phyloP scores from a whole-genome alignment of 108 stramenopile genomes.

The Nitzschia palea region DNA sequence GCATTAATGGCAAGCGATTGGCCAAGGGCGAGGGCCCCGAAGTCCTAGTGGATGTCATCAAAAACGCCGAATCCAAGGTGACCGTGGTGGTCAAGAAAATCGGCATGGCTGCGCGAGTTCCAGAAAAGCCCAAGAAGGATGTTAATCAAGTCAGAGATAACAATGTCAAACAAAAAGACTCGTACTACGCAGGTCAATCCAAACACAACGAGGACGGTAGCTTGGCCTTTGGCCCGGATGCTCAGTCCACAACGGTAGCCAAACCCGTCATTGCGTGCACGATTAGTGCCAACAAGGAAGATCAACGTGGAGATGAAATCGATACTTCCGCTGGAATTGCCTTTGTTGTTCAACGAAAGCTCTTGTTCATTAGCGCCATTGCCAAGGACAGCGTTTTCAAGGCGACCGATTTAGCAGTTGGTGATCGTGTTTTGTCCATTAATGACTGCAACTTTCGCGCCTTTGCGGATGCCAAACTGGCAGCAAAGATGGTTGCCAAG shows the following conservation, averaged over 20 bases:
- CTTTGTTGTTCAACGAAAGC: conserved; percentile 10
- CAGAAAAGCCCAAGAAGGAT: conserved; percentile 1
- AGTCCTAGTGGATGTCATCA: conserved; percentile 10
- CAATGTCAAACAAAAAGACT: conserved; percentile 20
- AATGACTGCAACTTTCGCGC: conserved; percentile 35
- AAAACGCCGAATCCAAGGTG: conserved; percentile 15
- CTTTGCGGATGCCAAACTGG: conserved; percentile 33
- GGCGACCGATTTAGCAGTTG: conserved; percentile 2
- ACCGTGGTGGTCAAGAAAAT: conserved; percentile 29
- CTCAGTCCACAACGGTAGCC: neutral
- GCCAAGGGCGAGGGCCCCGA: conserved; percentile 28
- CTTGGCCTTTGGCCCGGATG: conserved; percentile 16
- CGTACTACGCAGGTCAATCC: conserved; percentile 15
- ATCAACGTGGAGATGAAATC: neutral
- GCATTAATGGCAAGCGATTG: conserved; percentile 28
- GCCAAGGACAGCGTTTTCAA: conserved; percentile 14
- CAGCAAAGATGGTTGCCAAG: conserved; percentile 9
- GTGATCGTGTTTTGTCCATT: conserved; percentile 30
- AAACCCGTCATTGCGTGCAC: conserved; percentile 11
- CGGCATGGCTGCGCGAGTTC: neutral
- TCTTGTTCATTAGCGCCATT: conserved; percentile 15
- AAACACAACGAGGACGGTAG: conserved; percentile 29
- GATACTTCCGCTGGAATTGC: conserved; percentile 1
- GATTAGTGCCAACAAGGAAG: conserved; percentile 19
- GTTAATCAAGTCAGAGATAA: conserved; percentile 6